phyloP scores from a whole-genome alignment of 2,329 filamentous ascomycete species.

The Botrytis medusae region DNA sequence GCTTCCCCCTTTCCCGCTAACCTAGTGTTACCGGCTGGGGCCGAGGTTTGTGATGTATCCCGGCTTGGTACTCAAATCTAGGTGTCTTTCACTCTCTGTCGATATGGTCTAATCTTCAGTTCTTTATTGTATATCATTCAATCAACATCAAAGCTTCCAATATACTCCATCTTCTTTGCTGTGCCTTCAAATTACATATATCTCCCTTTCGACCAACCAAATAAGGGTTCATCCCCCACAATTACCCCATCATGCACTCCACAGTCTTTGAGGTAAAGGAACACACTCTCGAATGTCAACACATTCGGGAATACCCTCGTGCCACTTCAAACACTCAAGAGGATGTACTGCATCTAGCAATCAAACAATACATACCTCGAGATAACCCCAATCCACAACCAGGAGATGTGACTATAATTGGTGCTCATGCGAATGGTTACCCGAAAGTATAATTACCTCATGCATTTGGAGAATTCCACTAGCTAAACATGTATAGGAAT shows the following conservation, averaged over 20 bases:
- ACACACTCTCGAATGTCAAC: slow-evolving; percentile 70
- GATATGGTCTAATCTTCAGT: background rate
- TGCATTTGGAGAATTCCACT: background rate
- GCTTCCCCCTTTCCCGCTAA: slow-evolving; percentile 1
- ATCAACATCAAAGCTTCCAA: background rate
- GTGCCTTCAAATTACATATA: background rate
- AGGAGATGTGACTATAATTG: slow-evolving; percentile 83
- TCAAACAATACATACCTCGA: slow-evolving; percentile 86
- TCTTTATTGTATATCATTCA: background rate
- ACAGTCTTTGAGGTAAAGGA: slow-evolving; percentile 64
- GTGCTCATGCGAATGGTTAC: slow-evolving; percentile 87
- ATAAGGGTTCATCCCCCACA: background rate
- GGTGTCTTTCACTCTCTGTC: background rate
- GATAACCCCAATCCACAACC: slow-evolving; percentile 66
- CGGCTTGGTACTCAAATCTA: background rate
- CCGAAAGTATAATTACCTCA: slow-evolving; percentile 63
- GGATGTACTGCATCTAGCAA: slow-evolving; percentile 67
- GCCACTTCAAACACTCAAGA: slow-evolving; percentile 73
- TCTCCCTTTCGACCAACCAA: background rate
- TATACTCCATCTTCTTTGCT: background rate
- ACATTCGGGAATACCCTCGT: slow-evolving; percentile 79
- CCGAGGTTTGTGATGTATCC: slow-evolving; percentile 6
- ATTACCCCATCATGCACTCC: slow-evolving; percentile 22
- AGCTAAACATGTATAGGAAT: slow-evolving; percentile 58
- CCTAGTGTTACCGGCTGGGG: background rate